Evolutionary conservation across 257 asterid genomes (phyloP).

Genomic region (Capsicum chinense): DNA sequence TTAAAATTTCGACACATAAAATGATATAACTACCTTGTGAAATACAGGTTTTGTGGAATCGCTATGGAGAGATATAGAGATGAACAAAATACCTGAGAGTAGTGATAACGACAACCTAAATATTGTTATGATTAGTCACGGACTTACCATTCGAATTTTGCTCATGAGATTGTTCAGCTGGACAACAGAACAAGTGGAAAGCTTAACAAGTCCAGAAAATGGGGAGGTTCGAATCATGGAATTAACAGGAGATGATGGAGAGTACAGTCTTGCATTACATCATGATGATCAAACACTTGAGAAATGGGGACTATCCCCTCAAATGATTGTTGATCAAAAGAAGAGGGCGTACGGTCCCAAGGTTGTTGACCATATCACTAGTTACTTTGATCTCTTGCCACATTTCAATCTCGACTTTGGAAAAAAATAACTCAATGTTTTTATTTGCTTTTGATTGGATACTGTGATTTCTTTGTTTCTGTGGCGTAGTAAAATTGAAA

Average conservation of each 20-base stretch:
- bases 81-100: constrained; percentile 40
- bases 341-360: constrained; percentile 41
- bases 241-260: constrained; percentile 38
- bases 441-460: too few species aligned
- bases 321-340: constrained; percentile 46
- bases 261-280: constrained; percentile 47
- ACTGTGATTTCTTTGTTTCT: too few species aligned
- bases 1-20: too few species aligned
- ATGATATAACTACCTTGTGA: background rate
- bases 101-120: constrained; percentile 36
- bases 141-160: constrained; percentile 40
- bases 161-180: constrained; percentile 52
- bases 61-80: constrained; percentile 50
- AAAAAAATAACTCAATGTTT: too few species aligned
- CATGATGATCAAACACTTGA: constrained; percentile 42
- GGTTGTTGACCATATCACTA: too few species aligned
- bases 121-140: constrained; percentile 44
- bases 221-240: constrained; percentile 48
- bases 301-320: constrained; percentile 49
- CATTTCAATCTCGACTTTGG: too few species aligned
- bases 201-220: constrained; percentile 35
- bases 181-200: constrained; percentile 44
- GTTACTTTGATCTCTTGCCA: too few species aligned
- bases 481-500: too few species aligned
- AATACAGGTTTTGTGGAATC: constrained; percentile 46